Percentiles rank a stretch among this genome's conserved stretches.
These are phyloP conservation scores for Solanum corneliomulleri DNA, from an alignment of 257 asterid genomes.

Conservation along the genomic window DNA sequence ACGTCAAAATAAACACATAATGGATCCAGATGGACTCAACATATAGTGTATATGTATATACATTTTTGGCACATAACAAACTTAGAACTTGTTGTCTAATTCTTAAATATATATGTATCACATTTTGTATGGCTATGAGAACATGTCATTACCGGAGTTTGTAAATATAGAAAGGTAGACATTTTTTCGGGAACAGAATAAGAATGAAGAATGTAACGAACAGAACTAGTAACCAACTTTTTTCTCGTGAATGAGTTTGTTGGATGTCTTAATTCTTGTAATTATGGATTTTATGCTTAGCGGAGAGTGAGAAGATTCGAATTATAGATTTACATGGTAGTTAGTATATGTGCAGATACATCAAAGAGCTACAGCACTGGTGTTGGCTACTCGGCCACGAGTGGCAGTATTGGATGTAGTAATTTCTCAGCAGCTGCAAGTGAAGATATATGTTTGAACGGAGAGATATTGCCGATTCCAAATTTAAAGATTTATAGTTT, in stretches of 20 bases:
- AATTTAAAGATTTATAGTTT: constrained; percentile 19
- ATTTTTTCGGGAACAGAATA: neutral
- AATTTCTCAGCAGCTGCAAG: constrained; percentile 24
- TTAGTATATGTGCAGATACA: constrained; percentile 25
- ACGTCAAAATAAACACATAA: neutral
- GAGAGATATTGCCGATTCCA: constrained; percentile 23
- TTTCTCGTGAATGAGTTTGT: neutral
- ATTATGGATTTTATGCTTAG: neutral
- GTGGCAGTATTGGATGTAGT: constrained; percentile 25
- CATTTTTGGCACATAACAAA: neutral
- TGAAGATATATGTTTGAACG: constrained; percentile 12
- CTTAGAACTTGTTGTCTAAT: neutral
- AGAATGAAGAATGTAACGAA: neutral
- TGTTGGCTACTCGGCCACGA: constrained; percentile 9
- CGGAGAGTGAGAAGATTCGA: neutral
- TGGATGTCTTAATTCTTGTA: neutral
- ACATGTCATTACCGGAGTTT: neutral
- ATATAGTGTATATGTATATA: neutral
- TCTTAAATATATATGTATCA: neutral
- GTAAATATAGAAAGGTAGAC: neutral
- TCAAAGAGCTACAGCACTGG: constrained; percentile 27
- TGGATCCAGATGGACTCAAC: neutral
- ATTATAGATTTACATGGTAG: neutral
- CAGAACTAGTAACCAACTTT: neutral
- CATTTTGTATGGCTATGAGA: neutral